Base-by-base conservation (phyloP, 2,329 filamentous ascomycete species). In the Huntiella savannae region DNA sequence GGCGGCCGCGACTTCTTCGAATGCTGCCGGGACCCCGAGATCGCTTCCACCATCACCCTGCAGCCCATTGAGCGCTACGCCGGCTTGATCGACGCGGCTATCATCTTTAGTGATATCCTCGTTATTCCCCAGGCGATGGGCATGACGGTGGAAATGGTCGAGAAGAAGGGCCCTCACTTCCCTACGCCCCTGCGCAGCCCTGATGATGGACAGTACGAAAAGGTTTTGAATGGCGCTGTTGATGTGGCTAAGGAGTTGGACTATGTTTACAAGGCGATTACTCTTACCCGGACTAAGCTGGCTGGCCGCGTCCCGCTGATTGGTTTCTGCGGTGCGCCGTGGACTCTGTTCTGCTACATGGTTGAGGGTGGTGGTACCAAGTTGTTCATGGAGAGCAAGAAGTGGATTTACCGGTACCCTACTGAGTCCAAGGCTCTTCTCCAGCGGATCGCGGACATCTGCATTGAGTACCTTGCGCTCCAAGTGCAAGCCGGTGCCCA, bases 321-420 rank as follows among this genome's bases (percentile, higher is more conserved):
- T 59, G 91, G 91, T 33, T 98, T 98, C 67, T 95, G 87, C 56
- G 91, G 91, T 46, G 87, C 91, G 5, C 91, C 91, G 1, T 98
- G 91, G 85, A 98, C 91, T 2, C 64, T 98, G 50, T 73, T 98
- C 57, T 94, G 88, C 67, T 98, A 98, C 67, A 98, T 98, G 91
- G 85, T 96, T 13, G 91, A 98, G 63, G 91, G 91, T 12, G 91
- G 91, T 41, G 91, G 91, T 38, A 92, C 82, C 54, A 96, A 96
- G 68, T 69, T 96, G 58, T 96, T 96, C 65, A 77, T 83, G 50
- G 79, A 94, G 63, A 81, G 77, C 57, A 98, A 98, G 72, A 93
- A 82, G 19, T 98, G 91, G 91, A 78, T 96, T 50, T 98, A 88
- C 70, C 85, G 76, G 62, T 85, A 95, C 57, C 73, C 82, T 0